Percentiles rank a stretch among this genome's conserved stretches.
These are phyloP conservation scores for Populus tremula DNA, from an alignment of 345 rosid species.

Conservation along the genomic window DNA sequence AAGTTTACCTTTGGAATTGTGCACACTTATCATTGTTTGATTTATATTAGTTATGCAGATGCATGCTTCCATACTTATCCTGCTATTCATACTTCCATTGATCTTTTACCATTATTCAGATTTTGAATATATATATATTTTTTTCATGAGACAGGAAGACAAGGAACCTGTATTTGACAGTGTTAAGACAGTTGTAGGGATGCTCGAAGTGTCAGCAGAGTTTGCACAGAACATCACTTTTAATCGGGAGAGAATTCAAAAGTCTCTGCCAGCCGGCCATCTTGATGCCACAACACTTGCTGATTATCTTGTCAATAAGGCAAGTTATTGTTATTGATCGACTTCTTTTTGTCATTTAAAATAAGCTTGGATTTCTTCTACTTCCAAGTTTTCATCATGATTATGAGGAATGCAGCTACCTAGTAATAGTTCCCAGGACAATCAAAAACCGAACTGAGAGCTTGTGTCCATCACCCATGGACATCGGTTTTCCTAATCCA, in stretches of 20 bases:
- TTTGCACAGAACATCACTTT: conserved; percentile 83
- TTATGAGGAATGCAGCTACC: not conserved
- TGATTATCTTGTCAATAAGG: conserved; percentile 93
- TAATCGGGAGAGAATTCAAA: conserved; percentile 58
- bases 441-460: no score
- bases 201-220: conserved; percentile 94
- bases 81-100: not conserved
- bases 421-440: no score
- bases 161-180: conserved; percentile 93
- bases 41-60: not conserved
- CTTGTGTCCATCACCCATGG: not conserved
- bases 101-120: not conserved
- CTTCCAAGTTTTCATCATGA: not conserved
- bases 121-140: not conserved
- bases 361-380: not conserved
- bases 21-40: not conserved
- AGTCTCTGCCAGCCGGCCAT: conserved; percentile 81
- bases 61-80: not conserved
- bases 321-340: conserved; percentile 17
- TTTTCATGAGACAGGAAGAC: conserved; percentile 62
- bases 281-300: conserved; percentile 97
- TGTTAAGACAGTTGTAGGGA: conserved; percentile 69
- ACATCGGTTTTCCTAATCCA: not conserved
- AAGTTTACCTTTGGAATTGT: not conserved
- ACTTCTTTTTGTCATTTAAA: not conserved